Percentiles rank a stretch among this genome's conserved stretches.
These are phyloP conservation scores for Tubosaeta sp. DNA, from an alignment of 768 basidiomycete genomes.

Conservation along the genomic window DNA sequence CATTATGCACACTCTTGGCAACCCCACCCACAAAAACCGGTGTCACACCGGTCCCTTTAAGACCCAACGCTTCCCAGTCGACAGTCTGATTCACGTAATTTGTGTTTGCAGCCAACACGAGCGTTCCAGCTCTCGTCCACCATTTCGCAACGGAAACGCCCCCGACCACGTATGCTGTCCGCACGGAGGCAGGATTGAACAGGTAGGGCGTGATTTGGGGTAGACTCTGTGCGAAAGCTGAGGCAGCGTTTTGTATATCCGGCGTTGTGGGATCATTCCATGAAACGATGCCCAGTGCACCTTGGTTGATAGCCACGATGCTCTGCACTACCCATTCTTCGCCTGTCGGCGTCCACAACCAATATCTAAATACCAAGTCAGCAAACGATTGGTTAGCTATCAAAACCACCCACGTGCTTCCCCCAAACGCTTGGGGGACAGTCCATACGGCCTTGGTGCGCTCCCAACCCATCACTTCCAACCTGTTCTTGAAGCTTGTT, in stretches of 20 bases:
- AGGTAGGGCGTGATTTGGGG: conserved; percentile 46
- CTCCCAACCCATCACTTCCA: conserved; percentile 65
- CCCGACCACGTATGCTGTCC: conserved; percentile 37
- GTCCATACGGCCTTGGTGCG: conserved; percentile 70
- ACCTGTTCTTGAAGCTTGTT: conserved; percentile 57
- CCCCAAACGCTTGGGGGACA: conserved; percentile 75
- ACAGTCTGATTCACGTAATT: conserved; percentile 37
- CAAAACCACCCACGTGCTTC: conserved; percentile 24
- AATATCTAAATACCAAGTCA: conserved; percentile 21
- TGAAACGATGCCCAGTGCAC: too few relatives aligned
- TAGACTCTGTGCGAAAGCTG: conserved; percentile 43
- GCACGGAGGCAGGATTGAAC: conserved; percentile 36
- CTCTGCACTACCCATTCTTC: too few relatives aligned
- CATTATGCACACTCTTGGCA: background rate
- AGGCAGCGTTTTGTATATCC: conserved; percentile 52
- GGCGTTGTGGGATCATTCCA: conserved; percentile 19
- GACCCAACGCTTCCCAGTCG: conserved; percentile 27
- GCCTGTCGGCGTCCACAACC: too few relatives aligned
- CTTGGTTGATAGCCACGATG: too few relatives aligned
- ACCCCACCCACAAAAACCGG: conserved; percentile 16
- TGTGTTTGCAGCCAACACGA: conserved; percentile 52
- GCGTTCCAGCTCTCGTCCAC: conserved; percentile 37
- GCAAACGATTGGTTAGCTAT: background rate
- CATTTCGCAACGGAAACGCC: conserved; percentile 51
- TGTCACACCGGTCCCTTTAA: background rate